Percentiles rank a stretch among this genome's conserved stretches.
phyloP scores from a whole-genome alignment of 2,329 filamentous ascomycete genomes.

The Monilinia vaccinii-corymbosi region DNA sequence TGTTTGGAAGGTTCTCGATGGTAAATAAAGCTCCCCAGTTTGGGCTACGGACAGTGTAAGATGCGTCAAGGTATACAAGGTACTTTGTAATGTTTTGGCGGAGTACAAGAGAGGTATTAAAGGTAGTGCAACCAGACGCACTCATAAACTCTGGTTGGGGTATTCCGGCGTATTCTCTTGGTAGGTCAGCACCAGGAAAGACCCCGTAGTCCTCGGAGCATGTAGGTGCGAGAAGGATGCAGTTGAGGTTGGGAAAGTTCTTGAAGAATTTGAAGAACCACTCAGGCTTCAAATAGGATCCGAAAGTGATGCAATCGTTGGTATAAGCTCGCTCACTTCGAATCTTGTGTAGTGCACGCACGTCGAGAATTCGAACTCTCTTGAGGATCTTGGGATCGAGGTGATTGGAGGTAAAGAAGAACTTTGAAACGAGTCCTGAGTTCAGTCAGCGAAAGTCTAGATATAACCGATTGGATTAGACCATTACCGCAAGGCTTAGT shows the following conservation, averaged over 20 bases:
- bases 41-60: conserved; percentile 8
- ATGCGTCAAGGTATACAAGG: conserved; percentile 20
- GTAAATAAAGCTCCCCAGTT: conserved; percentile 29
- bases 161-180: background rate
- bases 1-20: conserved; percentile 22
- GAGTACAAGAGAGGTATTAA: background rate
- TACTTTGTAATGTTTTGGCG: background rate
- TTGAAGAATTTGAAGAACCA: background rate
- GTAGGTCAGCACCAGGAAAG: background rate
- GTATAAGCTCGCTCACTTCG: background rate
- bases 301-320: background rate
- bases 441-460: background rate
- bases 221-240: background rate
- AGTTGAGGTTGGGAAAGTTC: conserved; percentile 1
- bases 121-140: background rate
- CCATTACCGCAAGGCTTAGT: conserved; percentile 14
- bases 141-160: conserved; percentile 1
- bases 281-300: background rate
- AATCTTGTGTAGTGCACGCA: background rate
- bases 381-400: conserved; percentile 22
- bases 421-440: background rate
- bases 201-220: background rate
- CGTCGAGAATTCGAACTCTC: conserved; percentile 1
- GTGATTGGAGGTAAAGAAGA: background rate
- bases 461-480: background rate